Base-by-base conservation (phyloP, 2,329 filamentous ascomycete species). In the Ophiostoma triangulosporum region DNA sequence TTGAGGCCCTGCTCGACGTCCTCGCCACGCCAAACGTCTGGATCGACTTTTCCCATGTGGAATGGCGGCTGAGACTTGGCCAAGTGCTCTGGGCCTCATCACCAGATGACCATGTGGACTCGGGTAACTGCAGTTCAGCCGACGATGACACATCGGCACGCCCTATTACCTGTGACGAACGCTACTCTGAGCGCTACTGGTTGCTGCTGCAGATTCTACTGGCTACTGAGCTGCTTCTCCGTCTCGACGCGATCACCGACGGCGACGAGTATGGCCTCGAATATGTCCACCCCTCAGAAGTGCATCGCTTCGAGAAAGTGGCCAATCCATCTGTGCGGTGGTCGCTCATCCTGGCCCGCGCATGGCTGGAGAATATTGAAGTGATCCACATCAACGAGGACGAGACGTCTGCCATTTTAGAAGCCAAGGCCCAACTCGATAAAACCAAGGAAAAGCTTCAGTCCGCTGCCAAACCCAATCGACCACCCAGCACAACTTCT, bases 41-140 rank as follows among this genome's bases (percentile, higher is more conserved):
- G 84, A 75, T 84, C 51, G 83, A 88, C 65, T 84, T 88, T 59
- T 84, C 82, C 20, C 74, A 81, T 31, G 80, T 88, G 6, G 84
- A 88, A 63, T 88, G 83, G 83, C 76, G 84, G 35, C 83, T 88
- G 55, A 74, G 83, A 12, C 70, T 88, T 1, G 84, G 84, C 6
- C 84, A 87, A 65, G 73, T 88, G 40, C 66, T 88, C 2, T 88
- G 84, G 83, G 81, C 60, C 0, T 58, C 58, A 22, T 57, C 57
- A 2, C 51, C 57, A 11, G 52, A 57, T 12, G 59, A 58, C 20
- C 54, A 59, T 6, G 33, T 59, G 4, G 48, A 50, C 22, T 45
- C 57, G 6, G 59, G 54, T 11, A 9, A 7, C 22, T 26, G 6
- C 29, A 32, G 74, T n/a, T 76, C 78, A 58, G 17, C 70, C 73